These are phyloP conservation scores for Tardiomyces depauwii DNA, from an alignment of 1,139 yeast genomes.

Conservation along the genomic window DNA sequence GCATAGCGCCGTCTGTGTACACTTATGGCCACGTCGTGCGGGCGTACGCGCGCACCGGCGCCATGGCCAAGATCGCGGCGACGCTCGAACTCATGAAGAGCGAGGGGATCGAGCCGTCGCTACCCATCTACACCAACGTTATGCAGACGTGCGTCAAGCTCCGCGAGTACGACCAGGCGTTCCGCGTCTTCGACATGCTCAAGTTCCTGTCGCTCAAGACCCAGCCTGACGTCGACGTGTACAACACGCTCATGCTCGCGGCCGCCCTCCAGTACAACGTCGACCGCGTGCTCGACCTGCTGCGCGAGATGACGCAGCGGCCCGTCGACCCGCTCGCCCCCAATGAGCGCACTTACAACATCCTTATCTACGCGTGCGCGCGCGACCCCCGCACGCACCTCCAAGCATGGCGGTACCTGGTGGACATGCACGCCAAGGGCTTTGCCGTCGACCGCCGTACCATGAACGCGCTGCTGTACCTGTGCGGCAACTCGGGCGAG, in stretches of 20 bases:
- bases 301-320: conserved; percentile 49
- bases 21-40: conserved; percentile 38
- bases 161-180: conserved; percentile 47
- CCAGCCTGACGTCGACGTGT: conserved; percentile 56
- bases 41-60: conserved; percentile 27
- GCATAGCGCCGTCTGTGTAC: conserved; percentile 28
- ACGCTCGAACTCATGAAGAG: conserved; percentile 39
- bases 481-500: conserved; percentile 76
- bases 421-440: conserved; percentile 47
- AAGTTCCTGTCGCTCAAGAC: conserved; percentile 58
- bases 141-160: conserved; percentile 55
- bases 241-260: conserved; percentile 58
- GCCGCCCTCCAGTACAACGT: conserved; percentile 51
- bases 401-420: conserved; percentile 70
- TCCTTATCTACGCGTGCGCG: conserved; percentile 67
- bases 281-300: conserved; percentile 66
- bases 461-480: conserved; percentile 56
- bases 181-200: conserved; percentile 72
- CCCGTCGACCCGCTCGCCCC: conserved; percentile 30
- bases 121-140: conserved; percentile 50
- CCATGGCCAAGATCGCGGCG: conserved; percentile 16
- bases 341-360: conserved; percentile 40
- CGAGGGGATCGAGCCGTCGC: conserved; percentile 41
- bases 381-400: conserved; percentile 36
- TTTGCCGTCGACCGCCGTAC: conserved; percentile 37